Base-by-base conservation (phyloP, 2,329 filamentous ascomycete genomes). In the Claviceps arundinis region DNA sequence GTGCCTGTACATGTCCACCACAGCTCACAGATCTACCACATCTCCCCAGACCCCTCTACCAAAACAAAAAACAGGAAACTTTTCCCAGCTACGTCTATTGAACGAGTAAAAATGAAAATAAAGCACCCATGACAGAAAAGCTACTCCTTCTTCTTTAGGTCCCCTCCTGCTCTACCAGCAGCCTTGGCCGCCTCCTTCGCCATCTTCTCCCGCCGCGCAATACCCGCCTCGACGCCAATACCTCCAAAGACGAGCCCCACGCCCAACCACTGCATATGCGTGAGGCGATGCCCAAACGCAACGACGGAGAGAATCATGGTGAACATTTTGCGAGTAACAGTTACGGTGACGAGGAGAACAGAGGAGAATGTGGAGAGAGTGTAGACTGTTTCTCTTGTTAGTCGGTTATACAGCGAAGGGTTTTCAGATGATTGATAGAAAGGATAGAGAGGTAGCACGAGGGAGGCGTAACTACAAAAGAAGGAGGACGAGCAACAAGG, bases 291-390 rank as follows among this genome's bases (percentile, higher is more conserved):
- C 30, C 93, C 93, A 66, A 97, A 98, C 71, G 89, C 89, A 55
- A 97, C 74, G 30, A 98, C 93, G 51, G 89, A 95, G 50, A 97
- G 76, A 54, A 97, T 88, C 93, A 98, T 98, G 59, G 91, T 97
- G 66, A 97, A 80, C 93, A 98, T 98, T 74, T 98, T 98, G 64
- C 93, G 80, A 46, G 93, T 98, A 46, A 98, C 93, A 2, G 89
- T 98, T 2, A 98, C 90, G 4, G 93, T 97, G 44, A 97, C 91
- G 48, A 98, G 81, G 50, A 97, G 77, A 48, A 98, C 79, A 9
- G 86, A 93, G 9, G 87, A 93, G 71, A 97, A 98, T 48, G 87
- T 88, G 14, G 89, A 85, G 5, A 98, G 78, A 0, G 93, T 97
- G 70, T 95, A 90, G 75, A 95, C 40, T 41, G 4, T 19, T 19